Conservation (phyloP, 805 yeast species). For the Starmerella vitae region DNA sequence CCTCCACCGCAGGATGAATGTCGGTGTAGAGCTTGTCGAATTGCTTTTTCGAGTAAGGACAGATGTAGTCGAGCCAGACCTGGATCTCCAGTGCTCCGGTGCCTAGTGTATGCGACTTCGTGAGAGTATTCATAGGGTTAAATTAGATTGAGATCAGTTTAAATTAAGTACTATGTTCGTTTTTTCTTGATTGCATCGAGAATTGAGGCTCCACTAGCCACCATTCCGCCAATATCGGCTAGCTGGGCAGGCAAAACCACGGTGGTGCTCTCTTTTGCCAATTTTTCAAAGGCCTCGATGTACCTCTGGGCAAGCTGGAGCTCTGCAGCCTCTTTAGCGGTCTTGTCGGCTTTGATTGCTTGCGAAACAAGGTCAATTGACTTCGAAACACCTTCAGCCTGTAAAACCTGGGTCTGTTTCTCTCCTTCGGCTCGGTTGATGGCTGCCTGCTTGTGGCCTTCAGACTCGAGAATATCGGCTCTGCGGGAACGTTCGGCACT, state of each 20-base stretch:
- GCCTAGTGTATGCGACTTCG: conserved; percentile 19
- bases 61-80: conserved; percentile 30
- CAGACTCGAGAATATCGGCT: conserved; percentile 77
- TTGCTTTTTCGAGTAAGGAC: conserved; percentile 59
- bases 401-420: conserved; percentile 52
- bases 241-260: conserved; percentile 63
- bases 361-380: conserved; percentile 51
- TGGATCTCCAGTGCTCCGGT: conserved; percentile 19
- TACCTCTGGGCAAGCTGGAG: conserved; percentile 74
- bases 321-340: conserved; percentile 62
- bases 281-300: conserved; percentile 64
- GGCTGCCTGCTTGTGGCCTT: conserved; percentile 65
- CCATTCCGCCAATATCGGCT: conserved; percentile 59
- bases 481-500: conserved; percentile 76
- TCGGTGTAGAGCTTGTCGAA: conserved; percentile 39
- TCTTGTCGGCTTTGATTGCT: conserved; percentile 54
- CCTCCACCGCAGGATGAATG: conserved; percentile 40
- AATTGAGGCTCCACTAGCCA: conserved; percentile 66
- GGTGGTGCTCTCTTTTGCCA: conserved; percentile 72
- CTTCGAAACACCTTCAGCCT: conserved; percentile 72
- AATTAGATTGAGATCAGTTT: too few relatives aligned
- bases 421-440: conserved; percentile 79
- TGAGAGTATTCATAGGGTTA: too few relatives aligned
- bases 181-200: conserved; percentile 37
- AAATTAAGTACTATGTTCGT: neutral